Evolutionary conservation across 257 asterid genomes (phyloP), one percentile per base, ranked within the genome.

Genomic region (Verbascum thapsus): DNA sequence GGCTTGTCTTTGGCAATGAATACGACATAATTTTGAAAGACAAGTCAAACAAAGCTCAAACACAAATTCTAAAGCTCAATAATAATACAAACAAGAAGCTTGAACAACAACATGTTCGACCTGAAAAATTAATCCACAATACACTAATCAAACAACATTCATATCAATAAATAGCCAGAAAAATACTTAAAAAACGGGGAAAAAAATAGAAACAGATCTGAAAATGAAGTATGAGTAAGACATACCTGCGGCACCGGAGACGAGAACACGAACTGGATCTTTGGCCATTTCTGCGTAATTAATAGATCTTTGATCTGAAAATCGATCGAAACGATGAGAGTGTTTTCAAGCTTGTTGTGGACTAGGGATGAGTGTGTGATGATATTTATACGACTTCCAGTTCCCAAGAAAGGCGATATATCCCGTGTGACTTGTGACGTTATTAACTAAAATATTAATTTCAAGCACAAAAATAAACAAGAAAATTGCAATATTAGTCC

Each of bases 161-260:
- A 48, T 17, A 39, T 18, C 38, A 61, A 41, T 26, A 11, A 22
- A 10, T 19, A 56, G 63, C n/a, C 12, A 30, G 56, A 39, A 49
- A 7, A n/a, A 4, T 20, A 7, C 1, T 55, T 30, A 49, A 7
- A n/a, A 4, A 37, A 6, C 1, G 39, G 1, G 7, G 6, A 19
- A 34, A 16, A 22, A 44, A 32, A 1, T 12, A 12, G 3, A 23
- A 7, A 8, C 64, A 55, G 82, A 71, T 69, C 71, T 38, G 11
- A 18, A 51, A 3, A 54, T 66, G 58, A 22, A 39, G 37, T 3
- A 17, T 3, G 40, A 43, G 43, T 51, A n/a, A 62, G 11, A 19
- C 34, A 26, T 56, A 88, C 96, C 96, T 19, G 96, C 96, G 23
- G 96, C 96, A 37, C 96, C 96, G 70, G 96, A 85, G 65, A 88